Base-by-base conservation (phyloP, 192 early-diverging fungal genomes). In the Entomortierella beljakovae region DNA sequence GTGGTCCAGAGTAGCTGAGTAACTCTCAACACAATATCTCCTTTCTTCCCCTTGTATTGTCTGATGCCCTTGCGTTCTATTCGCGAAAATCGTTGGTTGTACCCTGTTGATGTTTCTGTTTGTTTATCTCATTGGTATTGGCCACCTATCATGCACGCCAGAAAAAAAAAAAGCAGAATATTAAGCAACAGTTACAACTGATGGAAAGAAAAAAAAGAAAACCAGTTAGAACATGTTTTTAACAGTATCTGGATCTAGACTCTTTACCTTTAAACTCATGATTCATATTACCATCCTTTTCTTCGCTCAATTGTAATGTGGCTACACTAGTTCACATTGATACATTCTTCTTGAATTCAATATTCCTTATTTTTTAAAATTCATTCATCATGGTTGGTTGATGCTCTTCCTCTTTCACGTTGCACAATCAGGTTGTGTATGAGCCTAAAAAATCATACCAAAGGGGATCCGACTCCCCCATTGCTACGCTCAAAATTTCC, bases 401-500 rank as follows among this genome's bases (percentile, higher is more conserved):
- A 13, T 10, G 23, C 29, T 48, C 53, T n/a, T 33, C 34, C 22
- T 52, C 20, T 10, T 20, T 28, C 23, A 48, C 34, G 61, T 64
- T 38, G 61, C 61, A 64, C 61, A 64, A 64, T 52, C 33, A 46
- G 23, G 61, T 43, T 61, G 42, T 43, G 42, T 61, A 61, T 48
- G 59, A 61, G 59, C 42, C 59, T 48, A 35, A 18, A 61, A 35
- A 18, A 61, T 26, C 38, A 18, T 43, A 20, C 42, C 29, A 3
- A 22, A 6, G n/a, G 18, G 60, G 46, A 7, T 49, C 60, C 43
- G 35, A 29, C 37, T 43, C 35, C 28, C 25, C 11, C 26, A 1
- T 52, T 26, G 29, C 28, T 54, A 29, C 9, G 29, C 25, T 16
- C 43, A 20, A 46, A 46, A 46, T 46, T 20, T 46, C 43, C 43